Base-by-base conservation (phyloP, 1,284 basidiomycete genomes). In the Bondarzewia mesenterica region DNA sequence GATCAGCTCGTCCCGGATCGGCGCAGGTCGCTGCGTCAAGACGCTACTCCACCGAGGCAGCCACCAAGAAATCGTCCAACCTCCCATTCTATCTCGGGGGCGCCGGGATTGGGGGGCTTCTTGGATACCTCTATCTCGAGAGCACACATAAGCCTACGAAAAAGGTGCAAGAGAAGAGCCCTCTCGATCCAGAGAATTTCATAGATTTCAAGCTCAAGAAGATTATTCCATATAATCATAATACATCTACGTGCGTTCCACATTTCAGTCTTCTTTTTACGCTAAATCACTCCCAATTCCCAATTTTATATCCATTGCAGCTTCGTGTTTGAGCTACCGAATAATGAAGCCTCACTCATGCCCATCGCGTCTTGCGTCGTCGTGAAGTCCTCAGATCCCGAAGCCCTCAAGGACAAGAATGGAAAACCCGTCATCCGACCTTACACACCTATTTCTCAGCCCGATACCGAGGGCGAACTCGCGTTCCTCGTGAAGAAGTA, bases 141-240 rank as follows among this genome's bases (percentile, higher is more conserved):
- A 58, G 60, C 46, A 25, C 50, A 29, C 23, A 47, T n/a, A 57
- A 57, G 22, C 46, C 54, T 12, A 52, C 57, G 32, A 62, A 61
- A 27, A 72, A 70, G 49, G 51, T 58, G 43, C 66, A 74, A 42
- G 58, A 71, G 59, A 82, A 79, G 61, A 85, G 80, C 57, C 80
- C 84, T 6, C 72, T 90, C 36, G 80, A 88, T 62, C 78, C 85
- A 21, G 68, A 89, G 52, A 78, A 82, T 54, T 93, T 85, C 60
- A 65, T 80, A 46, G 79, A 89, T 62, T 83, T 97, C 67, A 86
- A 82, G 61, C 78, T 98, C 59, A 88, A 88, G 68, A 80, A 84
- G 62, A 72, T 97, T 57, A 76, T 84, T 57, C 82, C 84, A 2
- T 97, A 97, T 76, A 99, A 95, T 77, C 87, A 95, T 75, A 93